Evolutionary conservation across 2,329 filamentous ascomycete species (phyloP).

Genomic region (Pestalotiopsis sp.): DNA sequence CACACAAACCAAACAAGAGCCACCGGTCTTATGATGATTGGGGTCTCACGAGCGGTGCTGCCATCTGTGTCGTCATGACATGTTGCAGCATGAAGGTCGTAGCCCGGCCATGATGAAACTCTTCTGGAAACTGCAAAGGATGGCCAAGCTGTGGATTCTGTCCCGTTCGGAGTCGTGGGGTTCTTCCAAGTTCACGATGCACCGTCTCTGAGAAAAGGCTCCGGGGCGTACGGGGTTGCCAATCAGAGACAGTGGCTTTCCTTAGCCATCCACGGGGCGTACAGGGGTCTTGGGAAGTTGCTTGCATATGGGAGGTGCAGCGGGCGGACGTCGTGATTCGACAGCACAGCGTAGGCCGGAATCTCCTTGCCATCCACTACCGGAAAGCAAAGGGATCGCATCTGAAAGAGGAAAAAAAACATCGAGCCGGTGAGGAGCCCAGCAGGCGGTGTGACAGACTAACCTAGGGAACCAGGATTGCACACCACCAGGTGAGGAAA

Average conservation of each 20-base stretch:
- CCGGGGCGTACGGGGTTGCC: background rate
- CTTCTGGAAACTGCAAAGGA: background rate
- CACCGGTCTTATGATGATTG: too few species aligned
- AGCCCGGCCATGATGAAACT: background rate
- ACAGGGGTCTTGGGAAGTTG: background rate
- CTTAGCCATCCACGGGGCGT: background rate
- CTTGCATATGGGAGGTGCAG: slow-evolving; percentile 1
- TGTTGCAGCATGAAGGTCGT: background rate
- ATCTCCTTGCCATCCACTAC: background rate
- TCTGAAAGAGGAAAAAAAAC: background rate
- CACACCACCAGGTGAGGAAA: background rate
- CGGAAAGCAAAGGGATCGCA: background rate
- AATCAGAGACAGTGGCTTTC: slow-evolving; percentile 3
- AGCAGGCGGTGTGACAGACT: background rate
- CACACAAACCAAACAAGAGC: too few species aligned
- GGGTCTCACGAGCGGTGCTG: background rate
- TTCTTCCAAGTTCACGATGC: background rate
- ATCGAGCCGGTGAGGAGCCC: background rate
- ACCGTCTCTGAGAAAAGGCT: slow-evolving; percentile 7
- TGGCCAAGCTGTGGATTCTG: background rate
- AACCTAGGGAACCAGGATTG: background rate
- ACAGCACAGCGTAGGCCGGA: background rate
- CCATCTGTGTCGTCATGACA: background rate
- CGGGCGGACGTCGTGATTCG: slow-evolving; percentile 2
- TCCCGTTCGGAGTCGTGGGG: background rate